Evolutionary conservation across 352 stramenopile genomes (phyloP).

Genomic region (Pythium aphanidermatum): DNA sequence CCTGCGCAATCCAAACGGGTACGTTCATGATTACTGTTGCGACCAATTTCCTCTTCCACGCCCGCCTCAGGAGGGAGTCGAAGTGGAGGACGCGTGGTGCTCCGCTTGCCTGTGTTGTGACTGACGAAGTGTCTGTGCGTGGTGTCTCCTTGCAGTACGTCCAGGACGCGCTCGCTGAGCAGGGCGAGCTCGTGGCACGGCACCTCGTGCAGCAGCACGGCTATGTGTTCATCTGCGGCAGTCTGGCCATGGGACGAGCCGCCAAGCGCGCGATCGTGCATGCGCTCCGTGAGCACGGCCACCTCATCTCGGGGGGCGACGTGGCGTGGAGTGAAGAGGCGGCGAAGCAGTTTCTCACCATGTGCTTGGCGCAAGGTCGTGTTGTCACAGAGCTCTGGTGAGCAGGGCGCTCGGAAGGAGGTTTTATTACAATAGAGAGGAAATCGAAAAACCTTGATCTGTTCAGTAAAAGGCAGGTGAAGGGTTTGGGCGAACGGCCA

Average conservation of each 20-base stretch:
- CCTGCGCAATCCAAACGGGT: conserved; percentile 35
- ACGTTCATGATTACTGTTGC: no score
- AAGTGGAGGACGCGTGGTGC: no score
- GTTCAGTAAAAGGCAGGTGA: no score
- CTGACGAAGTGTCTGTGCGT: no score
- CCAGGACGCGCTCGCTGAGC: conserved; percentile 52
- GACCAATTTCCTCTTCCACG: no score
- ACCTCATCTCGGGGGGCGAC: conserved; percentile 17
- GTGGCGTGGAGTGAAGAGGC: conserved; percentile 24
- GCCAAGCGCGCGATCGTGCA: conserved; percentile 58
- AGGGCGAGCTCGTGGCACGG: conserved; percentile 44
- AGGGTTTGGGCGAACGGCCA: no score
- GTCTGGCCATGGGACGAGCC: conserved; percentile 64
- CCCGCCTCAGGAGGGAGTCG: no score
- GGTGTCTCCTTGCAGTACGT: conserved; percentile 43
- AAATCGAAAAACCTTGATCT: no score
- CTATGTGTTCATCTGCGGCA: conserved; percentile 77
- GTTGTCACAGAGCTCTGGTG: conserved; percentile 77
- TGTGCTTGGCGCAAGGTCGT: conserved; percentile 31
- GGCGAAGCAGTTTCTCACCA: conserved; percentile 39
- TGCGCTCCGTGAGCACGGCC: conserved; percentile 38
- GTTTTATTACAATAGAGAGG: no score
- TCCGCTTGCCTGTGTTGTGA: background rate
- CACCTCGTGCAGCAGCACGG: conserved; percentile 52
- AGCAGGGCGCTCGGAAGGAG: no score